Evolutionary conservation across 352 stramenopile genomes (phyloP).

Genomic region (Ophiocytium majus): DNA sequence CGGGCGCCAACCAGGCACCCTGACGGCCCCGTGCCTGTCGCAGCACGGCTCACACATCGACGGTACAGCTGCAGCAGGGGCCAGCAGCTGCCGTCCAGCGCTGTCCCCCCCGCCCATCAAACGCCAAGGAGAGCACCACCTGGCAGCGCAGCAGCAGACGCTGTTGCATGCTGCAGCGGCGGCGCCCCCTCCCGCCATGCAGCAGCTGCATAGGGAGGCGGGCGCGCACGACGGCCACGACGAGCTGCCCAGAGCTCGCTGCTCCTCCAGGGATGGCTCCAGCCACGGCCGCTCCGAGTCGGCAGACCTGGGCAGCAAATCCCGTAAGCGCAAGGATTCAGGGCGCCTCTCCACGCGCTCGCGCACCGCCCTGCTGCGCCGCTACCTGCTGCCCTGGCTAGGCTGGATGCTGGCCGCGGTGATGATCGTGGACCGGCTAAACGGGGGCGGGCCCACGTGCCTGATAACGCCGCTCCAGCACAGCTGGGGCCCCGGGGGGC

Average conservation of each 20-base stretch:
- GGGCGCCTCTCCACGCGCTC: background rate
- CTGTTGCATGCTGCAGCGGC: background rate
- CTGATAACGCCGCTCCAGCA: background rate
- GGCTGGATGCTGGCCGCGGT: background rate
- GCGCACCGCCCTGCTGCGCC: background rate
- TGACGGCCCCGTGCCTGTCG: no score
- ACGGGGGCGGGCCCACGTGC: background rate
- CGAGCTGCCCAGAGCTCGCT: background rate
- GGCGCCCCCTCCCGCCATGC: background rate
- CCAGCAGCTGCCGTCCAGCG: background rate
- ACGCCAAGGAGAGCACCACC: background rate
- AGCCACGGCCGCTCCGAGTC: background rate
- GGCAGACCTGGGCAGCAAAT: background rate
- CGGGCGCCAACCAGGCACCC: no score
- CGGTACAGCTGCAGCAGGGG: background rate
- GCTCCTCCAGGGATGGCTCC: background rate
- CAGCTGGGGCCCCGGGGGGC: background rate
- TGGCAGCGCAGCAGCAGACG: background rate
- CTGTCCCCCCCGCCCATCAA: background rate
- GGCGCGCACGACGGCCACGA: background rate
- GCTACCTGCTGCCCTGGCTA: background rate
- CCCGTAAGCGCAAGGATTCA: background rate
- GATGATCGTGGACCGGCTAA: background rate
- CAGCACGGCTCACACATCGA: background rate
- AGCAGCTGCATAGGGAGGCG: background rate